These are phyloP conservation scores for Knufia fluminis DNA, from an alignment of 2,329 filamentous ascomycete species.

Conservation along the genomic window DNA sequence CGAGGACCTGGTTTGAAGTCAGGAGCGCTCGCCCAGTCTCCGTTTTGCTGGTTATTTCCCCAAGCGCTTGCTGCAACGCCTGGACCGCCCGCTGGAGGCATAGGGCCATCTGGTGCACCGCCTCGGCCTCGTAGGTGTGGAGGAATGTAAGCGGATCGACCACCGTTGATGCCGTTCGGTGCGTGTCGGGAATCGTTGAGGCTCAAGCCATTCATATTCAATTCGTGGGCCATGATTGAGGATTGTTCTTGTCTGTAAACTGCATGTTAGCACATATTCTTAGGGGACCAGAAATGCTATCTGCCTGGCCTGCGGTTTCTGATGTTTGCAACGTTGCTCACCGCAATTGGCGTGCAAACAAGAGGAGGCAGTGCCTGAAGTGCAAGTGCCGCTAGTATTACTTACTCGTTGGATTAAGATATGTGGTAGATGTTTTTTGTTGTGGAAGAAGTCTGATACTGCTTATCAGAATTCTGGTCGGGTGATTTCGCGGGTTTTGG, in stretches of 20 bases:
- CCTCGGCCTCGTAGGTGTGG: constrained; percentile 48
- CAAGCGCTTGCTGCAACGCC: constrained; percentile 29
- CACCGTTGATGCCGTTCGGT: constrained; percentile 27
- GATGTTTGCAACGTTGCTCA: background rate
- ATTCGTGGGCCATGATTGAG: constrained; percentile 42
- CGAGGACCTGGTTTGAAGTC: constrained; percentile 42
- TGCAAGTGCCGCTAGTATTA: background rate
- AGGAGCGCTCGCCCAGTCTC: constrained; percentile 48
- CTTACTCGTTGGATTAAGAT: background rate
- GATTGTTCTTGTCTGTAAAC: background rate
- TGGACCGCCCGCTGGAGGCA: constrained; percentile 23
- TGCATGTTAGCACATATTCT: background rate
- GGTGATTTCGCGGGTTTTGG: background rate
- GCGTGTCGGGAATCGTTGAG: constrained; percentile 57
- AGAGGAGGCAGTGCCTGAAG: background rate
- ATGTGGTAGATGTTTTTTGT: background rate
- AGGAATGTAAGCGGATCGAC: constrained; percentile 55
- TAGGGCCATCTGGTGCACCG: constrained; percentile 29
- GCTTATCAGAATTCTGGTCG: background rate
- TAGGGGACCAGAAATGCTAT: background rate
- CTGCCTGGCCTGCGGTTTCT: background rate
- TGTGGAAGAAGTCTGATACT: background rate
- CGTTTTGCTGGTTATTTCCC: constrained; percentile 22
- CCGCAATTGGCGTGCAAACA: background rate
- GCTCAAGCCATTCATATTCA: constrained; percentile 49